phyloP scores from a whole-genome alignment of 192 early-diverging fungal species.

The Backusella psychrophila region DNA sequence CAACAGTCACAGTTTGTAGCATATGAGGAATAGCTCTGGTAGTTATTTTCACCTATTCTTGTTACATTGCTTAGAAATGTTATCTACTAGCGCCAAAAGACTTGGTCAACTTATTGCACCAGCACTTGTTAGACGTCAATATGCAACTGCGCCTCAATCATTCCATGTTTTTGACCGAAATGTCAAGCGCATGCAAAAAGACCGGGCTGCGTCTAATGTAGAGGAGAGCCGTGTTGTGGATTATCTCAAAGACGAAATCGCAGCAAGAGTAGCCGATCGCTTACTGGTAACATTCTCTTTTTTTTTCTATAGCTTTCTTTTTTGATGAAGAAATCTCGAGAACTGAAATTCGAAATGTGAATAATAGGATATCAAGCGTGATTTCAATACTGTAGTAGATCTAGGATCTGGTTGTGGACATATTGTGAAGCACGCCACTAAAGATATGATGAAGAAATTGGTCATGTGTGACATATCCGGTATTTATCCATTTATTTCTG shows the following conservation, averaged over 20 bases:
- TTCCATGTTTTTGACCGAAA: conserved; percentile 80
- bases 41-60: not conserved
- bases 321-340: not conserved
- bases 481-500: conserved; percentile 12
- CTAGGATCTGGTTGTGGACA: conserved; percentile 88
- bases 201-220: conserved; percentile 63
- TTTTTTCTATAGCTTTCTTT: not conserved
- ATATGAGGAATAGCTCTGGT: not conserved
- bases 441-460: conserved; percentile 78
- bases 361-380: conserved; percentile 83
- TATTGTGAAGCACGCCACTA: conserved; percentile 78
- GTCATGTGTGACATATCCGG: conserved; percentile 87
- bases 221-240: conserved; percentile 70
- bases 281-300: conserved; percentile 55
- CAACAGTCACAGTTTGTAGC: not conserved
- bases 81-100: not conserved
- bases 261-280: conserved; percentile 82
- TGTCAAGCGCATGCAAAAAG: conserved; percentile 74
- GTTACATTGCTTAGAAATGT: not conserved
- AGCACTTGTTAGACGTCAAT: not conserved
- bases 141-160: conserved; percentile 17
- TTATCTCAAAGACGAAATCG: conserved; percentile 92
- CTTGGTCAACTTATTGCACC: not conserved
- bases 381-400: conserved; percentile 84
- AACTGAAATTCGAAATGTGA: not conserved